A percentile compares a stretch with the other conserved stretches of the same genome.
Conservation (phyloP, 2,329 filamentous ascomycete genomes). For the Pseudocercospora macadamiae region DNA sequence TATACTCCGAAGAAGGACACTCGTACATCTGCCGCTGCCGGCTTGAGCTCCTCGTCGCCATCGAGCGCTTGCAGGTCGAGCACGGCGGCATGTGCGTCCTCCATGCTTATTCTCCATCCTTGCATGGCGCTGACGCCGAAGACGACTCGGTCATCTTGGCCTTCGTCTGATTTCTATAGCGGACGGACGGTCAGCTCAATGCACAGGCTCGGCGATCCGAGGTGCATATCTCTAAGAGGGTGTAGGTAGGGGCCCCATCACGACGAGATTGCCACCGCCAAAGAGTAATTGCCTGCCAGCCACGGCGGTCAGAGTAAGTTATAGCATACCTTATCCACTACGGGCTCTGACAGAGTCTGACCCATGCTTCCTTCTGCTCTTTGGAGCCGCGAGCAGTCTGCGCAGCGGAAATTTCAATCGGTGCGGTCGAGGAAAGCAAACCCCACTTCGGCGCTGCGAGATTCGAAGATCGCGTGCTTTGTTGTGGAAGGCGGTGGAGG, state of each 20-base stretch:
- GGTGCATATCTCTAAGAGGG: no score
- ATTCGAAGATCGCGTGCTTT: constrained; percentile 3
- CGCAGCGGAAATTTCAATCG: constrained; percentile 1
- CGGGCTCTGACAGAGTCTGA: constrained; percentile 98
- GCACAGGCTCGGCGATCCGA: no score
- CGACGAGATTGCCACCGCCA: neutral
- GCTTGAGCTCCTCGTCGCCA: constrained; percentile 53
- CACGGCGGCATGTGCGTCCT: constrained; percentile 88
- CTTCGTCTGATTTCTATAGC: constrained; percentile 77
- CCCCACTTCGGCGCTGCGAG: neutral
- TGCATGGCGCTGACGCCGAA: constrained; percentile 99
- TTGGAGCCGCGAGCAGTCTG: neutral
- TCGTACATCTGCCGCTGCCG: constrained; percentile 69
- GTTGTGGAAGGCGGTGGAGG: no score
- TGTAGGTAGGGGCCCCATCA: no score
- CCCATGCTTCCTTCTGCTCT: constrained; percentile 67
- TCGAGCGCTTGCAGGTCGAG: constrained; percentile 77
- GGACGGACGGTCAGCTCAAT: neutral
- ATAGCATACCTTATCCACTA: constrained; percentile 90
- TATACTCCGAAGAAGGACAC: constrained; percentile 98
- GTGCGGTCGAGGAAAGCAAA: neutral
- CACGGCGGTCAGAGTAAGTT: constrained; percentile 17
- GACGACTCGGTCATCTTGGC: constrained; percentile 88
- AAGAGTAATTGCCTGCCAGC: neutral
- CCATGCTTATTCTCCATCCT: constrained; percentile 99